Conservation (phyloP, 129 eudicot genomes). For the Escallonia herrerae region DNA sequence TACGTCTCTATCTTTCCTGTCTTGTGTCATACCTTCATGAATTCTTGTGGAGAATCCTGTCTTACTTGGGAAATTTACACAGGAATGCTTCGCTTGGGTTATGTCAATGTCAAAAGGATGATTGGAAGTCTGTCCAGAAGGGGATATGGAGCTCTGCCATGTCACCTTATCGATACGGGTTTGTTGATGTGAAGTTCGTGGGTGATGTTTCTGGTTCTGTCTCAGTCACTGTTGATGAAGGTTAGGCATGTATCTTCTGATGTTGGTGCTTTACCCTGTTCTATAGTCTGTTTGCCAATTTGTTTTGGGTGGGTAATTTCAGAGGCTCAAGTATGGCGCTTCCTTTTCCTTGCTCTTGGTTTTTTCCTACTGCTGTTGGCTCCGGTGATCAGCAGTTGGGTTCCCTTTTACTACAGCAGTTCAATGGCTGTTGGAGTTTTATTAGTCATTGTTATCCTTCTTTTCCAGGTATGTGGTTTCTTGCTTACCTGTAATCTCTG, state of each 20-base stretch:
- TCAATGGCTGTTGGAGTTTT: slow-evolving; percentile 79
- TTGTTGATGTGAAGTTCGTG: slow-evolving; percentile 62
- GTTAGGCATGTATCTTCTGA: slow-evolving; percentile 23
- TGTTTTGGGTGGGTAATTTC: slow-evolving; percentile 11
- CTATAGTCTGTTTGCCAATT: slow-evolving; percentile 8
- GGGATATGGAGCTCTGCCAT: slow-evolving; percentile 57
- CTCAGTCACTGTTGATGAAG: slow-evolving; percentile 59
- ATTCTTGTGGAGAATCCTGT: neutral
- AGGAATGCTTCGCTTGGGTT: slow-evolving; percentile 67
- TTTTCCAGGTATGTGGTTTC: slow-evolving; percentile 65
- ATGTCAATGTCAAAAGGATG: slow-evolving; percentile 68
- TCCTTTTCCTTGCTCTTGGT: slow-evolving; percentile 58
- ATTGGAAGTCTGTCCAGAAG: slow-evolving; percentile 56
- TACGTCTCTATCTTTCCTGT: neutral
- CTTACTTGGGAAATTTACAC: slow-evolving; percentile 15
- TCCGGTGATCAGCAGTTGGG: slow-evolving; percentile 83
- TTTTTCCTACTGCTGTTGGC: slow-evolving; percentile 51
- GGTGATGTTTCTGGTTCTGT: slow-evolving; percentile 51
- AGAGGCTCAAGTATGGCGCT: slow-evolving; percentile 81
- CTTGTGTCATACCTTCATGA: neutral
- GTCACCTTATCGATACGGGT: slow-evolving; percentile 73
- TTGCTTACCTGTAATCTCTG: too few relatives aligned
- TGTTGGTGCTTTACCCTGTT: neutral
- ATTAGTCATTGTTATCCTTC: slow-evolving; percentile 70
- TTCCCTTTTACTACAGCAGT: slow-evolving; percentile 89